Base-by-base conservation (phyloP, 257 asterid species). In the Ehretia macrophylla region DNA sequence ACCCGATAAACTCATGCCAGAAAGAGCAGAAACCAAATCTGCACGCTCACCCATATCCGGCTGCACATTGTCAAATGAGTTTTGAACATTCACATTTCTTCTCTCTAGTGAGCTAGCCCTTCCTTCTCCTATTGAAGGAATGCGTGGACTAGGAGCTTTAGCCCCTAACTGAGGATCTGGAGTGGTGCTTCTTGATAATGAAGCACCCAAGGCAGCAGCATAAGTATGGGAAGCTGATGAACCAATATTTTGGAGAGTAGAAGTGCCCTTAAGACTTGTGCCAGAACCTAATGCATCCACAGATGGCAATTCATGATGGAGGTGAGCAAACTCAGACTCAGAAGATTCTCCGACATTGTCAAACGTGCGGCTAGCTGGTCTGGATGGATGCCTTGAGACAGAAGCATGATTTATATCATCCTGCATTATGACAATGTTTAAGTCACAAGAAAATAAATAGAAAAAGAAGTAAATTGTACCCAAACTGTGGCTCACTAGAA, bases 61-160 rank as follows among this genome's bases (percentile, higher is more conserved):
- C 17, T 68, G 49, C 61, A 69, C 70, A 65, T 66, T 84, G 60
- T 65, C 69, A 21, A 60, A 72, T 42, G 75, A 60, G 44, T 60
- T 75, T 38, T 69, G 62, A 62, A 56, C 52, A 46, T 69, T 66
- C 4, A 17, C 60, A 54, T 53, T 70, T 74, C 77, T 71, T 56
- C 65, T 72, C 49, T 78, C 83, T 55, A 68, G 60, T 21, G 84
- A 73, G 70, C 57, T 62, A 51, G 63, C 18, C 76, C 83, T 83
- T 52, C 79, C 75, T 57, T 68, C 79, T 17, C 78, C 79, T 59
- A 70, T 76, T 39, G 77, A 66, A 72, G 83, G 80, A 48, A 83
- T 67, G 66, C 75, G 60, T 62, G 93, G 95, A 69, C 85, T 85
- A 39, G 86, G 85, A 69, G 79, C 79, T 68, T 83, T 68, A 37